A percentile compares a stretch with the other conserved stretches of the same genome.
Evolutionary conservation across 2,329 filamentous ascomycete species (phyloP).

Genomic region (Harringtonia lauricola): DNA sequence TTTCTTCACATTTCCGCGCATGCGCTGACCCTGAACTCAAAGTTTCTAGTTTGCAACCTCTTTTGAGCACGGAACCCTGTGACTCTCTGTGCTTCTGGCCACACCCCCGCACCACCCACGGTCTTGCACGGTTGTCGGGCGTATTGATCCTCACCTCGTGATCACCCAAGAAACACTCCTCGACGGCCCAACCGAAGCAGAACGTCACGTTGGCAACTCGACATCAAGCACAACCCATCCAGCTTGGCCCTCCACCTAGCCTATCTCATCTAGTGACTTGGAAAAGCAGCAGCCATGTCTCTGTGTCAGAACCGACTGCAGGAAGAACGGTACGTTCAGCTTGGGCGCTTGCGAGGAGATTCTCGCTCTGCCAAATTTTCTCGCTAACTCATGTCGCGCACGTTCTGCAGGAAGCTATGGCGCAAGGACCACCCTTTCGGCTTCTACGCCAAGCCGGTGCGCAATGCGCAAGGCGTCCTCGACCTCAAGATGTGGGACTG

Average conservation of each 20-base stretch:
- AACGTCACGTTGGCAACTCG: too few species aligned
- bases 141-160: too few species aligned
- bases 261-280: too few species aligned
- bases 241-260: not conserved
- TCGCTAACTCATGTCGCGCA: not conserved
- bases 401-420: constrained; percentile 72
- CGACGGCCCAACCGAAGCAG: too few species aligned
- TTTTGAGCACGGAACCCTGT: too few species aligned
- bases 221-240: not conserved
- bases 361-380: not conserved
- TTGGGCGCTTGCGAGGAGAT: not conserved
- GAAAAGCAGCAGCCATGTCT: constrained; percentile 47
- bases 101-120: too few species aligned
- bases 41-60: too few species aligned
- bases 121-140: too few species aligned
- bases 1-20: too few species aligned
- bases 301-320: constrained; percentile 80
- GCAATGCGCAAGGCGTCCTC: constrained; percentile 67
- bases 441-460: constrained; percentile 84
- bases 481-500: constrained; percentile 97
- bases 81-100: too few species aligned
- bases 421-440: constrained; percentile 93
- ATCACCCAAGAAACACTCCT: too few species aligned
- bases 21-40: too few species aligned
- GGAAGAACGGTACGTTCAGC: constrained; percentile 63